Evolutionary conservation across 1,284 basidiomycete species (phyloP).

Genomic region (Calocybe gambosa): DNA sequence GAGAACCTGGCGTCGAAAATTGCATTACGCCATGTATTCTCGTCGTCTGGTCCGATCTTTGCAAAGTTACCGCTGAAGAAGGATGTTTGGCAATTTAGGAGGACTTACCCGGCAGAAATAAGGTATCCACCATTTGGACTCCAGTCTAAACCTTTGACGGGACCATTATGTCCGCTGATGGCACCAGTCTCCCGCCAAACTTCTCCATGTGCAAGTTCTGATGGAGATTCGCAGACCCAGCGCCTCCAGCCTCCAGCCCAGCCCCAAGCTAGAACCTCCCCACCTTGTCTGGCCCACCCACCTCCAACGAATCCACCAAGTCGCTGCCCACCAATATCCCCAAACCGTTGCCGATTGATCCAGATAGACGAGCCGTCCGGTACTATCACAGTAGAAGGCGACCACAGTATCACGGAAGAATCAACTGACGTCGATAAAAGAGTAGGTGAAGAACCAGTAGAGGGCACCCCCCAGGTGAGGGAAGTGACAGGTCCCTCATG

Average conservation of each 20-base stretch:
- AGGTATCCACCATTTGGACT: slow-evolving; percentile 80
- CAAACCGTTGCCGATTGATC: slow-evolving; percentile 86
- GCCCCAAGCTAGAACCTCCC: slow-evolving; percentile 77
- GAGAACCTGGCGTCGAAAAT: slow-evolving; percentile 22
- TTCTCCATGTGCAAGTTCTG: slow-evolving; percentile 26
- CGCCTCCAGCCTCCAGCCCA: slow-evolving; percentile 91
- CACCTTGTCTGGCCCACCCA: slow-evolving; percentile 58
- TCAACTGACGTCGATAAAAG: slow-evolving; percentile 88
- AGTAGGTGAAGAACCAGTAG: slow-evolving; percentile 32
- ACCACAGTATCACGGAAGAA: slow-evolving; percentile 91
- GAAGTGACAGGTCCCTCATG: slow-evolving; percentile 92
- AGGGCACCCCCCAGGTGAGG: slow-evolving; percentile 68
- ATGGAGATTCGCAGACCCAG: slow-evolving; percentile 50
- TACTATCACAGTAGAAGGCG: slow-evolving; percentile 52
- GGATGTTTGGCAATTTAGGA: neutral
- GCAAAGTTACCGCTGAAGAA: slow-evolving; percentile 1
- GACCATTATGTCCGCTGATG: slow-evolving; percentile 73
- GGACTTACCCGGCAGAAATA: slow-evolving; percentile 66
- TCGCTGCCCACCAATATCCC: slow-evolving; percentile 85
- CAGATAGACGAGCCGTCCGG: slow-evolving; percentile 63
- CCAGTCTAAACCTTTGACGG: slow-evolving; percentile 79
- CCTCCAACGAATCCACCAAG: slow-evolving; percentile 89
- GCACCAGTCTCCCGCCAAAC: slow-evolving; percentile 76
- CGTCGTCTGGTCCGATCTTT: slow-evolving; percentile 82
- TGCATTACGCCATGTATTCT: slow-evolving; percentile 67